These are phyloP conservation scores for Colletotrichum nymphaeae DNA, from an alignment of 2,329 filamentous ascomycete genomes.

Conservation along the genomic window DNA sequence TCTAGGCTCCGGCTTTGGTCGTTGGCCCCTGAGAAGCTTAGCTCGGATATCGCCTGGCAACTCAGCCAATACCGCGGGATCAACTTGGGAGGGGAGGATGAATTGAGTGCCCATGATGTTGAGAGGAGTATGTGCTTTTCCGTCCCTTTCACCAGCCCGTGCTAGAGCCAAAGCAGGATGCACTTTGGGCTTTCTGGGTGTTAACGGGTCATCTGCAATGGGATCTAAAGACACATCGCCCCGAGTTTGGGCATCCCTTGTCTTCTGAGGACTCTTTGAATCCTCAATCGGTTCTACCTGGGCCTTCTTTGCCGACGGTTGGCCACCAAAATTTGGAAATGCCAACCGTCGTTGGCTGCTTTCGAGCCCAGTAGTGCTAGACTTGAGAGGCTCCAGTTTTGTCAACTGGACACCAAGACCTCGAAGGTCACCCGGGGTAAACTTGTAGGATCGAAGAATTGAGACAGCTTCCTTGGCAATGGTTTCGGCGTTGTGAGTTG, in stretches of 20 bases:
- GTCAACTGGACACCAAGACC: conserved; percentile 95
- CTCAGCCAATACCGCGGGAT: conserved; percentile 84
- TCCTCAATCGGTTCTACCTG: conserved; percentile 65
- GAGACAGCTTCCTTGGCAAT: conserved; percentile 87
- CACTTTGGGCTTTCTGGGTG: conserved; percentile 62
- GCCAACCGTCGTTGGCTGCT: conserved; percentile 83
- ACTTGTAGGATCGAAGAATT: conserved; percentile 82
- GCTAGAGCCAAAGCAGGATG: conserved; percentile 67
- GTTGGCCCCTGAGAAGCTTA: conserved; percentile 60
- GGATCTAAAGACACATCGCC: conserved; percentile 55
- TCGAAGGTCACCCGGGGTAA: conserved; percentile 91
- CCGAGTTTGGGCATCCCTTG: conserved; percentile 43
- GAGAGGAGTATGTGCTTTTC: conserved; percentile 73
- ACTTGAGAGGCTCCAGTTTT: conserved; percentile 85
- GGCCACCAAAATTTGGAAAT: conserved; percentile 69
- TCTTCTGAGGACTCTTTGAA: conserved; percentile 46
- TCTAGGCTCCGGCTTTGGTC: conserved; percentile 38
- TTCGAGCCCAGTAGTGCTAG: conserved; percentile 64
- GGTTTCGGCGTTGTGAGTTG: conserved; percentile 78
- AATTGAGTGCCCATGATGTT: conserved; percentile 93
- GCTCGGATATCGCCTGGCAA: conserved; percentile 86
- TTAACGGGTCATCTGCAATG: conserved; percentile 66
- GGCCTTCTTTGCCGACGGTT: conserved; percentile 51
- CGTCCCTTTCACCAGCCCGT: conserved; percentile 60
- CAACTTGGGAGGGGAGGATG: conserved; percentile 84